Conservation (phyloP, 768 basidiomycete genomes). For the Peribolospora baueri region DNA sequence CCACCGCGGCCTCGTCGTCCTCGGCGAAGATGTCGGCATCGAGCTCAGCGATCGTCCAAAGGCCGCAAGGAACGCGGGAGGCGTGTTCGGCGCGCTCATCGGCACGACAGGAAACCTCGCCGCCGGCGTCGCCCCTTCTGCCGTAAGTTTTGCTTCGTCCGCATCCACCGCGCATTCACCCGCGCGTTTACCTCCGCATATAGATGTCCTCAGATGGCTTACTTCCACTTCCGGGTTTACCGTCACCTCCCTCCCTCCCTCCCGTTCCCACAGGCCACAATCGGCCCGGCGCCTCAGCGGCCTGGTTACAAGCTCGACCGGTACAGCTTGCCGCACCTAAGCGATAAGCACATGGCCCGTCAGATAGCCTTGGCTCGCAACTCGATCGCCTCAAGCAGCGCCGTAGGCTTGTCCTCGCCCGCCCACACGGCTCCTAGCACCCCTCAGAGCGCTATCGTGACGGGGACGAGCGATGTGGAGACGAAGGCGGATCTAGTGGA, state of each 20-base stretch:
- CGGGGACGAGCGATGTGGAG: not conserved
- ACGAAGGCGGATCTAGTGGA: not conserved
- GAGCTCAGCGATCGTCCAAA: slow-evolving; percentile 17
- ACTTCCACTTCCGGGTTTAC: no score
- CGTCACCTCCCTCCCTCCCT: no score
- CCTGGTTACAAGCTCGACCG: slow-evolving; percentile 44
- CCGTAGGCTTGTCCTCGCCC: not conserved
- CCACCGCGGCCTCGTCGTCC: slow-evolving; percentile 6
- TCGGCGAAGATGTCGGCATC: slow-evolving; percentile 10
- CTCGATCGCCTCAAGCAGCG: not conserved
- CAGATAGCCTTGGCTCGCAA: not conserved
- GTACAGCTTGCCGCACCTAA: slow-evolving; percentile 16
- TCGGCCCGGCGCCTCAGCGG: slow-evolving; percentile 13
- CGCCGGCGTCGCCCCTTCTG: slow-evolving; percentile 34
- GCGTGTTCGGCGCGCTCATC: slow-evolving; percentile 47
- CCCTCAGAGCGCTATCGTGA: not conserved
- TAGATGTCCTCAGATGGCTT: no score
- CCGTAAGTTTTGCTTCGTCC: slow-evolving; percentile 1
- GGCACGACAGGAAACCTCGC: slow-evolving; percentile 41
- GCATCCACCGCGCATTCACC: no score
- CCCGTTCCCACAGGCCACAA: not conserved
- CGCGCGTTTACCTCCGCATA: no score
- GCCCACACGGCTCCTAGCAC: not conserved
- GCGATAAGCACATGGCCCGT: not conserved
- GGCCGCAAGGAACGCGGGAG: slow-evolving; percentile 30